phyloP scores from a whole-genome alignment of 2,329 filamentous ascomycete species.

The Calonectria multiphialidica region DNA sequence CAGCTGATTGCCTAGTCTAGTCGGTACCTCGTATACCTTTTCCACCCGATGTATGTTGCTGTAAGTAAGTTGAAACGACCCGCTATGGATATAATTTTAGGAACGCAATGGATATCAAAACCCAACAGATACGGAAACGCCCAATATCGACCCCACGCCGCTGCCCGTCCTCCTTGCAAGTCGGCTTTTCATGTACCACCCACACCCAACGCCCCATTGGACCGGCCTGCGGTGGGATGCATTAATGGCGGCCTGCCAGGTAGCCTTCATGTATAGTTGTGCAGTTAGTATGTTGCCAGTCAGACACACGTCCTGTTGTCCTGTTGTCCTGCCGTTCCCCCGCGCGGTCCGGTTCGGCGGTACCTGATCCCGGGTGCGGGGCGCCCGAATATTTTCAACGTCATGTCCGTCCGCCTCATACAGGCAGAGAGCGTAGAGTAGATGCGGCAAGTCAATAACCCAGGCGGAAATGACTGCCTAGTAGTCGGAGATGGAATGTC shows the following conservation, averaged over 20 bases:
- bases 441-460: neutral
- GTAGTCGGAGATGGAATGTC: neutral
- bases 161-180: slow-evolving; percentile 1
- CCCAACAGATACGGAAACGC: slow-evolving; percentile 7
- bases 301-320: neutral
- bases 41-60: neutral
- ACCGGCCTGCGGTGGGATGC: neutral
- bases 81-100: slow-evolving; percentile 20
- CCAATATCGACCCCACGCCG: slow-evolving; percentile 14
- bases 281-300: neutral
- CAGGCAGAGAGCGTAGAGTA: neutral
- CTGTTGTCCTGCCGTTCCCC: neutral
- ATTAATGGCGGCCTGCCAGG: slow-evolving; percentile 15
- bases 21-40: neutral
- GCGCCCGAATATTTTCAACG: neutral
- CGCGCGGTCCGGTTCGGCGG: slow-evolving; percentile 15
- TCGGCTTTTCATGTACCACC: slow-evolving; percentile 20
- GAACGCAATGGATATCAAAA: slow-evolving; percentile 16
- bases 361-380: slow-evolving; percentile 28
- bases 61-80: slow-evolving; percentile 16
- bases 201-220: neutral
- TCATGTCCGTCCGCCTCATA: neutral
- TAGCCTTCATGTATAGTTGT: neutral
- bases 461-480: neutral
- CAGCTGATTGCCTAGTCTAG: neutral